Conservation (phyloP, 441 rosid genomes). For the Geranium incanum region DNA sequence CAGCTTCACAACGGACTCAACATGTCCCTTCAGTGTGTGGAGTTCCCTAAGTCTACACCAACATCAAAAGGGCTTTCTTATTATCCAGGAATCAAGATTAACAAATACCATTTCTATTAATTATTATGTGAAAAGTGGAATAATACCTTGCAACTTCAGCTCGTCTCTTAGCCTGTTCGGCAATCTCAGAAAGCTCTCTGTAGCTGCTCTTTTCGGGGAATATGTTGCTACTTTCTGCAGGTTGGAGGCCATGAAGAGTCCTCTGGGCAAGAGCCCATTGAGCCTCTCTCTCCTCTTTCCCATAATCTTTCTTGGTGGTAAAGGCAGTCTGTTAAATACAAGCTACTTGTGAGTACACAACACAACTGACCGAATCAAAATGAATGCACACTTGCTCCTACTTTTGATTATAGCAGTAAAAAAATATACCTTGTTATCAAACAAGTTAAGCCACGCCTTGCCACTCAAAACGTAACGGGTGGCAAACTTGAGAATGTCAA, state of each 20-base stretch:
- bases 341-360: no score
- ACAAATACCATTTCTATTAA: no score
- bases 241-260: slow-evolving; percentile 81
- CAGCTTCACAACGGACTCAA: slow-evolving; percentile 59
- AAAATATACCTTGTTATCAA: slow-evolving; percentile 67
- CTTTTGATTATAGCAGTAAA: not conserved
- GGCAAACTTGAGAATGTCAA: slow-evolving; percentile 67
- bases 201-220: slow-evolving; percentile 68
- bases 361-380: not conserved
- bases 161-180: slow-evolving; percentile 57
- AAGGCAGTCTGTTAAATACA: slow-evolving; percentile 58
- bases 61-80: not conserved
- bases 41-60: slow-evolving; percentile 75
- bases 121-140: not conserved
- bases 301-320: slow-evolving; percentile 87
- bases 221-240: slow-evolving; percentile 42
- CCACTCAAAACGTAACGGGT: slow-evolving; percentile 73
- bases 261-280: slow-evolving; percentile 94
- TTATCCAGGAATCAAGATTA: not conserved
- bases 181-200: slow-evolving; percentile 80
- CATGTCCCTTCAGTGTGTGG: slow-evolving; percentile 89
- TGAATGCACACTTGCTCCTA: not conserved
- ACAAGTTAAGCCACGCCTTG: slow-evolving; percentile 71
- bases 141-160: slow-evolving; percentile 60
- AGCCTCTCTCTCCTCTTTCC: slow-evolving; percentile 86